Evolutionary conservation across 2,329 filamentous ascomycete genomes (phyloP), one percentile per base, ranked within the genome.

Genomic region (Arthrobotrys entomopaga): DNA sequence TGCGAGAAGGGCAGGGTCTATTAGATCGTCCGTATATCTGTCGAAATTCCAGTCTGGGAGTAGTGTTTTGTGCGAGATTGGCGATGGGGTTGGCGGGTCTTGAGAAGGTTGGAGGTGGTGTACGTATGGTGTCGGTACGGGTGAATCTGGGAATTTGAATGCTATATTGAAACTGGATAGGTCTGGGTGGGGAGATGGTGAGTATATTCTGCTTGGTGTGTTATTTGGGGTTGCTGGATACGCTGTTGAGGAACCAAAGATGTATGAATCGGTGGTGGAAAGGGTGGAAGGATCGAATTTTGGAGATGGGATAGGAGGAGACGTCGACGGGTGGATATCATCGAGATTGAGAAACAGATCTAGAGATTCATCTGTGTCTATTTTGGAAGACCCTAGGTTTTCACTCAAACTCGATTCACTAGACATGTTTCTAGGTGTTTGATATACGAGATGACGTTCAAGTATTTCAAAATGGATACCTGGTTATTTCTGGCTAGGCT

Each of bases 241-340:
- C n/a, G n/a, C n/a, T n/a, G n/a, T n/a, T n/a, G n/a, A 6, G 40
- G 56, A 16, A 4, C 58, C 58, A 26, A 50, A 61, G 11, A 61
- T 38, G 19, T 52, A 61, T 4, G 8, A 15, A 26, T 61, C 58
- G 2, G 58, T 20, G 22, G 58, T 43, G 6, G 50, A 43, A 43
- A 61, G 58, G 58, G 8, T 24, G 58, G 58, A 61, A 43, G 53
- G 53, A 53, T 59, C 16, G 34, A 53, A 24, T 29, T 59, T 13
- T 53, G 43, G 46, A 20, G 42, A 16, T 10, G 46, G 46, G 22
- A 11, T 50, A 19, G 46, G 16, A n/a, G 7, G 5, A 10, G n/a
- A 20, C 5, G 3, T 4, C 13, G 15, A n/a, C 1, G 42, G n/a
- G n/a, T n/a, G n/a, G n/a, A n/a, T n/a, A n/a, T n/a, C 13, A 3